phyloP scores from a whole-genome alignment of 148 eudicot species.

The Camellia sinensis region DNA sequence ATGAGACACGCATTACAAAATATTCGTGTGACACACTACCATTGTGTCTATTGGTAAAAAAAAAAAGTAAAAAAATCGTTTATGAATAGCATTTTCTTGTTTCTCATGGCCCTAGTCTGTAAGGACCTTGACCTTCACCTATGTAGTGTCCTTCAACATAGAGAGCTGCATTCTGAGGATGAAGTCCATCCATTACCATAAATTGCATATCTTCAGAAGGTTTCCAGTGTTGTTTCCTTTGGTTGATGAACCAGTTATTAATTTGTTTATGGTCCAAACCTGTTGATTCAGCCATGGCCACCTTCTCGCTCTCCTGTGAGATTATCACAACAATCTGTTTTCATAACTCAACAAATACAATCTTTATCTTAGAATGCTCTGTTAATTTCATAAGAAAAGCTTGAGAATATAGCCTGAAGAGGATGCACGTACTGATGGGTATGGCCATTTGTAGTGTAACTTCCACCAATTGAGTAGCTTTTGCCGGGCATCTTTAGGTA shows the following conservation, averaged over 20 bases:
- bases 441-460: constrained; percentile 77
- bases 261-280: constrained; percentile 78
- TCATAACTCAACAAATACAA: neutral
- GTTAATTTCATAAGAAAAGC: neutral
- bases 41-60: too few species aligned
- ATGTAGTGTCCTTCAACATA: constrained; percentile 90
- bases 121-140: constrained; percentile 86
- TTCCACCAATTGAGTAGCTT: constrained; percentile 77
- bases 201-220: constrained; percentile 84
- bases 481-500: constrained; percentile 69
- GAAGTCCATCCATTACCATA: constrained; percentile 92
- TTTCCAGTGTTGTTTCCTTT: constrained; percentile 76
- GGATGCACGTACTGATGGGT: constrained; percentile 47
- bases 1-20: too few species aligned
- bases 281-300: constrained; percentile 75
- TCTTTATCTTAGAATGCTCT: neutral
- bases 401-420: neutral
- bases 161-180: constrained; percentile 64
- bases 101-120: constrained; percentile 65
- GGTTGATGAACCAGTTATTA: constrained; percentile 78
- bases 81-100: too few species aligned
- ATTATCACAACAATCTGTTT: neutral
- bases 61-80: too few species aligned
- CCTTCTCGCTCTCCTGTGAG: constrained; percentile 68
- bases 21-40: too few species aligned